Percentiles rank a stretch among this genome's conserved stretches.
phyloP scores from a whole-genome alignment of 371 early-diverging fungal genomes.

The Mucor racemosus region DNA sequence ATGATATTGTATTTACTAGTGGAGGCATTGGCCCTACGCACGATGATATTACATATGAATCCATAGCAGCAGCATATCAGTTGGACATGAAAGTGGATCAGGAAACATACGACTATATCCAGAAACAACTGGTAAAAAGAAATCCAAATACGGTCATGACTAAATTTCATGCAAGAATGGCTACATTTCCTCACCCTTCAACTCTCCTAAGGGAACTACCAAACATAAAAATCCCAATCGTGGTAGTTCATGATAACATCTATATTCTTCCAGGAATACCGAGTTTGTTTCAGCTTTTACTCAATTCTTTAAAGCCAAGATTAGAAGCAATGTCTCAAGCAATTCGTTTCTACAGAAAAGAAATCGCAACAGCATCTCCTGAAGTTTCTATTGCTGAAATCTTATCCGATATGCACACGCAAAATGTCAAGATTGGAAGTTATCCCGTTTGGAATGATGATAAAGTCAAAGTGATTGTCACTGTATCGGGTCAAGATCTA shows the following conservation, averaged over 20 bases:
- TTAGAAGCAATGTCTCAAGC: conserved; percentile 15
- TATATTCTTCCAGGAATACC: conserved; percentile 73
- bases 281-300: conserved; percentile 54
- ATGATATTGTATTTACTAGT: conserved; percentile 68
- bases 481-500: conserved; percentile 45
- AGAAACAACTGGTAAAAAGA: conserved; percentile 21
- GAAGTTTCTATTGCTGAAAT: conserved; percentile 59
- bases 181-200: conserved; percentile 58
- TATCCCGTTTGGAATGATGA: conserved; percentile 59
- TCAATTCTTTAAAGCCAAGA: conserved; percentile 31
- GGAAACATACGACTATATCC: conserved; percentile 58
- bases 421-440: conserved; percentile 61
- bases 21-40: conserved; percentile 77
- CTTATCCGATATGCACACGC: conserved; percentile 41
- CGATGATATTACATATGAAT: conserved; percentile 72
- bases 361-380: conserved; percentile 52
- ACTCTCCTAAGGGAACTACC: conserved; percentile 40
- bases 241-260: conserved; percentile 57
- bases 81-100: conserved; percentile 51
- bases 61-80: conserved; percentile 68
- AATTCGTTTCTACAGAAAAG: conserved; percentile 39
- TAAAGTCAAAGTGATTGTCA: conserved; percentile 37
- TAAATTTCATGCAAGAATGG: conserved; percentile 59
- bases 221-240: conserved; percentile 65
- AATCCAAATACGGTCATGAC: conserved; percentile 12